Percentiles rank a stretch among this genome's conserved stretches.
Conservation (phyloP, 129 eudicot species). For the Lonicera japonica region DNA sequence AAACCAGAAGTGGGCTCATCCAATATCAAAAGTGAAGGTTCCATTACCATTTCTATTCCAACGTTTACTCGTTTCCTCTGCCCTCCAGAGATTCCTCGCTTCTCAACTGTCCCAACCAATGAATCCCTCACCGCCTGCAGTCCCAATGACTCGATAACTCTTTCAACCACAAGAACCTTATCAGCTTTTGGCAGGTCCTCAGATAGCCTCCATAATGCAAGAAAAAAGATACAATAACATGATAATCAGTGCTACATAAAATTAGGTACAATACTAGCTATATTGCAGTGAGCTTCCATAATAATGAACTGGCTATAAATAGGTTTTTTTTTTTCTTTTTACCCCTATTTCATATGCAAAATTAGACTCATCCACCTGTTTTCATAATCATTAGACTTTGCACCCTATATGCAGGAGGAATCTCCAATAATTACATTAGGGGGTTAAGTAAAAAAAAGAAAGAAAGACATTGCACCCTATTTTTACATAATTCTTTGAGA, state of each 20-base stretch:
- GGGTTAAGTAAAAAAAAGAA: too few relatives aligned
- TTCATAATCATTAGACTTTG: too few relatives aligned
- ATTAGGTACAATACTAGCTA: too few relatives aligned
- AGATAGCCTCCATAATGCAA: constrained; percentile 47
- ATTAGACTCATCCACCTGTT: too few relatives aligned
- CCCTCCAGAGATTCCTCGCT: constrained; percentile 88
- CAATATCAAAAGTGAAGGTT: constrained; percentile 74
- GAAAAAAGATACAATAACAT: not conserved
- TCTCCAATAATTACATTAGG: too few relatives aligned
- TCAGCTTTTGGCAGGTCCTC: constrained; percentile 83
- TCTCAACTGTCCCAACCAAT: constrained; percentile 75
- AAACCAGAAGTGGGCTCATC: constrained; percentile 91
- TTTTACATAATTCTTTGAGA: too few relatives aligned
- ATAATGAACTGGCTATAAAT: too few relatives aligned
- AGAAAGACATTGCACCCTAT: too few relatives aligned
- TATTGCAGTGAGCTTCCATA: too few relatives aligned
- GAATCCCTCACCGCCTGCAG: constrained; percentile 83
- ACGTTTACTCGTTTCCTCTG: constrained; percentile 84
- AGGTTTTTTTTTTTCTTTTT: too few relatives aligned
- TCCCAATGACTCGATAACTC: constrained; percentile 85
- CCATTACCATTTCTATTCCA: constrained; percentile 89
- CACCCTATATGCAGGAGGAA: too few relatives aligned
- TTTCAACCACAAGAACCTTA: constrained; percentile 83
- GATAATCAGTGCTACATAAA: not conserved
- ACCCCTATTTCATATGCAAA: too few relatives aligned